phyloP scores from a whole-genome alignment of 2,329 filamentous ascomycete genomes.

The Beauveria asiatica region DNA sequence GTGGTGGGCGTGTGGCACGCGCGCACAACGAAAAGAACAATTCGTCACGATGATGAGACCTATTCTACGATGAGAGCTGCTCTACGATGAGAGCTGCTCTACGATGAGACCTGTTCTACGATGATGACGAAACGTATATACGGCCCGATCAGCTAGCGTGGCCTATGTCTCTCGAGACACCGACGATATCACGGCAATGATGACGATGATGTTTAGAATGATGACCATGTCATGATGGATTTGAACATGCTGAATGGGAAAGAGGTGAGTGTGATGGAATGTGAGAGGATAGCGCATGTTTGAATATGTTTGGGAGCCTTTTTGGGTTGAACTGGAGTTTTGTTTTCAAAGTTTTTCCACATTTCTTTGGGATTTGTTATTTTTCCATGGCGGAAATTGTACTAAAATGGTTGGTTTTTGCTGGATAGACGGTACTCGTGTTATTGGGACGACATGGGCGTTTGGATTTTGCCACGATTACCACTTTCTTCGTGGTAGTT shows the following conservation, averaged over 20 bases:
- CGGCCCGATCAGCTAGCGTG: not conserved
- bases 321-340: not conserved
- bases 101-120: not conserved
- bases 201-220: not conserved
- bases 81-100: not conserved
- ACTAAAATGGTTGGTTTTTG: not conserved
- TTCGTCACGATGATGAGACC: not conserved
- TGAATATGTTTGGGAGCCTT: not conserved
- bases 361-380: not conserved
- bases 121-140: conserved; percentile 1
- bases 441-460: not conserved
- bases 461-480: not conserved
- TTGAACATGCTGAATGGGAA: not conserved
- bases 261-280: not conserved
- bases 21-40: not conserved
- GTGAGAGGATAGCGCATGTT: not conserved
- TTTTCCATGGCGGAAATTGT: not conserved
- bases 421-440: not conserved
- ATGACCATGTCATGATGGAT: not conserved
- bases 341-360: not conserved
- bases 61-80: not conserved
- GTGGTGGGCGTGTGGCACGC: too few species aligned
- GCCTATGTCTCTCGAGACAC: not conserved
- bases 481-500: not conserved
- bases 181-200: not conserved